Percentiles rank a stretch among this genome's conserved stretches.
These are phyloP conservation scores for Manihot esculenta DNA, from an alignment of 441 rosid genomes.

Conservation along the genomic window DNA sequence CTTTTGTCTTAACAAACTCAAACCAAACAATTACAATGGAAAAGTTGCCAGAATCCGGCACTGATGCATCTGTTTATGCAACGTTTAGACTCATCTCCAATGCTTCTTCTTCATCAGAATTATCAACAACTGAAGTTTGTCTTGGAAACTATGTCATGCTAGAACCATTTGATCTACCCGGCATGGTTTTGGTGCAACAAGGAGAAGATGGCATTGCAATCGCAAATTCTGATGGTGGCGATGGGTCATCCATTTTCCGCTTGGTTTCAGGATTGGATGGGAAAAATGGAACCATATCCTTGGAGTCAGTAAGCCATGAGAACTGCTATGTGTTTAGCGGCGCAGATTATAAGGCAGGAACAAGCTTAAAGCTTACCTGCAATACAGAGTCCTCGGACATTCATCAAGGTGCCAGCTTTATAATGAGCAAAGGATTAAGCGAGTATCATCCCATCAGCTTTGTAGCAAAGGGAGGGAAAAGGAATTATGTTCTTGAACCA, in stretches of 20 bases:
- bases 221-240: constrained; percentile 26
- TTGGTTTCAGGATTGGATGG: constrained; percentile 75
- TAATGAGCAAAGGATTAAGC: constrained; percentile 42
- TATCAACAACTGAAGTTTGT: constrained; percentile 19
- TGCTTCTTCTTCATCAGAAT: constrained; percentile 18
- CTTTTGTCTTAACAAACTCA: constrained; percentile 55
- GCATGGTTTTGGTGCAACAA: constrained; percentile 53
- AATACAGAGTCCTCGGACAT: constrained; percentile 36
- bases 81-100: constrained; percentile 64
- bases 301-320: constrained; percentile 46
- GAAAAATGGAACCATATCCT: constrained; percentile 47
- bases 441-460: constrained; percentile 77
- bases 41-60: constrained; percentile 48
- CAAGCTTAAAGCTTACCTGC: constrained; percentile 51
- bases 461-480: constrained; percentile 54
- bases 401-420: constrained; percentile 56
- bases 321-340: constrained; percentile 67
- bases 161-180: constrained; percentile 82
- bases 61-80: constrained; percentile 53
- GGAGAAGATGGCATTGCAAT: constrained; percentile 41
- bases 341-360: constrained; percentile 31
- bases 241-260: constrained; percentile 42
- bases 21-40: constrained; percentile 71
- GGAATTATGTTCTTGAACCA: constrained; percentile 66
- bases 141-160: constrained; percentile 58